phyloP scores from a whole-genome alignment of 2,329 filamentous ascomycete genomes.

The Phaeoacremonium minimum region DNA sequence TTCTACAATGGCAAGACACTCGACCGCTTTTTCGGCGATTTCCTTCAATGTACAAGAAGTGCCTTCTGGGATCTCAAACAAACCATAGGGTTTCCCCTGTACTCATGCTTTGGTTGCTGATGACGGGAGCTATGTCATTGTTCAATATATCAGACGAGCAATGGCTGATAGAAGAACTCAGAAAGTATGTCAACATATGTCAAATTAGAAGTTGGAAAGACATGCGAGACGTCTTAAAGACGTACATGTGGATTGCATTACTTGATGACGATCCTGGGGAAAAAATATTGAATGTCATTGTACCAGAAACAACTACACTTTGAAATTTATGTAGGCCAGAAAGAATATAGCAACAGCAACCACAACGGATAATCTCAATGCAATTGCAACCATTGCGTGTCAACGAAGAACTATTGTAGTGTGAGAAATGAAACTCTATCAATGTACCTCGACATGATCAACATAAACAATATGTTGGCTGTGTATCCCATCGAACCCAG shows the following conservation, averaged over 20 bases:
- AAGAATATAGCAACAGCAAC: no score
- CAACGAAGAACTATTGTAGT: no score
- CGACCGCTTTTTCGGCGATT: background rate
- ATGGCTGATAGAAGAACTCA: background rate
- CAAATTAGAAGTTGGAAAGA: background rate
- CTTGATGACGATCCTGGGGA: background rate
- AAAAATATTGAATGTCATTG: no score
- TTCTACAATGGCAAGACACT: constrained; percentile 29
- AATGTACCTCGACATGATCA: no score
- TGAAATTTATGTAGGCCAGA: no score
- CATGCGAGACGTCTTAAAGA: background rate
- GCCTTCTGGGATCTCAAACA: background rate
- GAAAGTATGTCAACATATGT: background rate
- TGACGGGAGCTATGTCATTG: background rate
- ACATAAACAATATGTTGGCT: no score
- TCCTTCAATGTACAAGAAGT: background rate
- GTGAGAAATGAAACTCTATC: no score
- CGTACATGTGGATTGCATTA: background rate
- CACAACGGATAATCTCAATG: no score
- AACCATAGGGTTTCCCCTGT: background rate
- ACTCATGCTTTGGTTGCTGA: background rate
- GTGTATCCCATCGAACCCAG: no score
- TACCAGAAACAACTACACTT: no score
- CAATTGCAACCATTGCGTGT: no score
- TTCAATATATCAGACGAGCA: background rate